Evolutionary conservation across 192 early-diverging fungal genomes (phyloP), one percentile per base, ranked within the genome.

Genomic region (Gryganskiella cystojenkinii): DNA sequence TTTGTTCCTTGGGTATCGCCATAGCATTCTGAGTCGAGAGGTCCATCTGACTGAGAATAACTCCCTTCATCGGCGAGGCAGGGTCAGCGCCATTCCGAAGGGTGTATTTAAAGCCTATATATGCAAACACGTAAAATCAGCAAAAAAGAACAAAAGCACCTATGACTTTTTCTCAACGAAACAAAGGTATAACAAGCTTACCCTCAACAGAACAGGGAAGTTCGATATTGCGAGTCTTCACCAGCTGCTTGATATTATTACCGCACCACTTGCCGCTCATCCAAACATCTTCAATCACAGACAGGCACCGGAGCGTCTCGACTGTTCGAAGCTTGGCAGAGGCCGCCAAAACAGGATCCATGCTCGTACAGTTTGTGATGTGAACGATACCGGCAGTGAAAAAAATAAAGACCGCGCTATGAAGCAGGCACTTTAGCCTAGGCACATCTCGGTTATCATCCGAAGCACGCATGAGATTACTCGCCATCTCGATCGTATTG

Each of bases 301-400:
- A 64, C 31, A 78, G 40, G 53, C 74, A 78, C 24, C 74, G 52
- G 5, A 78, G 61, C 1, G 74, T 78, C 56, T 78, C 74, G 0
- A 78, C 74, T n/a, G 74, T 69, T 2, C 74, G 65, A 19, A 71
- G 20, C 33, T 80, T 83, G 30, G 82, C 71, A 10, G 79, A 69
- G 19, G 70, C 69, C 28, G 82, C 74, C 30, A 83, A 44, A 11
- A 67, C 59, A 2, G 64, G 56, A 34, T 83, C 68, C 37, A 40
- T 43, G 54, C 70, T 74, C 0, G 72, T 69, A 30, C 78, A 79
- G 53, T 80, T 83, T 20, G 63, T 80, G 49, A 80, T 83, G 34
- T 83, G 82, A 27, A 80, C 72, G 59, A 83, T 45, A 0, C 78
- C 78, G 0, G 78, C 78, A 5, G 71, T 80, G 24, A 83, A 83